Evolutionary conservation across 2,329 filamentous ascomycete genomes (phyloP).

Genomic region (Parascedosporium putredinis): DNA sequence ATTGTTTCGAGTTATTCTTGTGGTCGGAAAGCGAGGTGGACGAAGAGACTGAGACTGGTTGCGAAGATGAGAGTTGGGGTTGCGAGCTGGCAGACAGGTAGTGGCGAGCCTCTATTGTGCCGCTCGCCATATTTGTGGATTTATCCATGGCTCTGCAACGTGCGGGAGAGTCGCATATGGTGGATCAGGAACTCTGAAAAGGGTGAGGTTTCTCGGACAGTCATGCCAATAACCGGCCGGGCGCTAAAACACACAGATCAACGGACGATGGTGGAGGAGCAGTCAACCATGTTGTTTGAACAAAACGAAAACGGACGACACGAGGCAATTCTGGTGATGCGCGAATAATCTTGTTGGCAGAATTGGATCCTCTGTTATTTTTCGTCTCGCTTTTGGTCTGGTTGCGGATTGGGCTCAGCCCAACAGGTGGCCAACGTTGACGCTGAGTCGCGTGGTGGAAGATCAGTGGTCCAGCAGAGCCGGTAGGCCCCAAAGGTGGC

Average conservation of each 20-base stretch:
- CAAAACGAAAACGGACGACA: background rate
- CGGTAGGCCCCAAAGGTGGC: conserved; percentile 3
- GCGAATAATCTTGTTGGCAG: conserved; percentile 2
- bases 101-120: conserved; percentile 3
- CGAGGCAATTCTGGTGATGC: background rate
- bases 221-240: conserved; percentile 6
- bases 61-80: background rate
- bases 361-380: too few relatives aligned
- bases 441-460: background rate
- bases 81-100: background rate
- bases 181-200: conserved; percentile 6
- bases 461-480: conserved; percentile 3
- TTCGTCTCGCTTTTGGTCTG: too few relatives aligned
- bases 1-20: conserved; percentile 4
- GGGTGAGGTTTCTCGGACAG: background rate
- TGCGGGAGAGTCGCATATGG: conserved; percentile 8
- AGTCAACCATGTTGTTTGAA: conserved; percentile 3
- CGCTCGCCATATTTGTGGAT: conserved; percentile 5
- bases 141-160: conserved; percentile 8
- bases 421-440: background rate
- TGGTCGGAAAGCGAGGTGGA: conserved; percentile 5
- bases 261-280: background rate
- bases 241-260: background rate
- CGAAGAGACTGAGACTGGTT: conserved; percentile 4
- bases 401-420: conserved; percentile 3